phyloP scores from a whole-genome alignment of 2,329 filamentous ascomycete genomes.

The Ilyonectria sp. region DNA sequence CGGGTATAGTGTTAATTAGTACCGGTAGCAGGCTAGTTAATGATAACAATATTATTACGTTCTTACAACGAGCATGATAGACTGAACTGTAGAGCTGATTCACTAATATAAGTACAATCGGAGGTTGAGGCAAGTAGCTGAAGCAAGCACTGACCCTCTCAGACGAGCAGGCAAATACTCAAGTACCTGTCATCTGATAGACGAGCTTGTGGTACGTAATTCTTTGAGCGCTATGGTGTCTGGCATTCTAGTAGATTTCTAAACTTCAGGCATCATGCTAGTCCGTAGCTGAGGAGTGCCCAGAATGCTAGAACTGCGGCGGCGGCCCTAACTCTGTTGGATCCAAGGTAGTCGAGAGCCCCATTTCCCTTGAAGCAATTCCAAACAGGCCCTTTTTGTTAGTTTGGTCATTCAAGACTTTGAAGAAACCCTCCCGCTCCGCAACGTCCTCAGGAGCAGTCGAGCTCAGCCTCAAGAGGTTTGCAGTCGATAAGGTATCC shows the following conservation, averaged over 20 bases:
- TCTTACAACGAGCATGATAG: background rate
- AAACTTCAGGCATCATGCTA: background rate
- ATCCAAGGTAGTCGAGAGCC: conserved; percentile 2
- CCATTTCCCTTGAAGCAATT: background rate
- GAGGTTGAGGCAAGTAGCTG: background rate
- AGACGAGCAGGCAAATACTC: background rate
- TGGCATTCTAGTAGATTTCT: conserved; percentile 1
- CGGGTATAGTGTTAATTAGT: background rate
- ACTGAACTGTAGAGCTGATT: background rate
- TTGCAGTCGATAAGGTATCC: conserved; percentile 1
- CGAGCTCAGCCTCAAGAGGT: background rate
- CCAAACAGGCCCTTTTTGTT: background rate
- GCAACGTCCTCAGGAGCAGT: background rate
- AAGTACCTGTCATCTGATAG: background rate
- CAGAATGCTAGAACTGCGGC: background rate
- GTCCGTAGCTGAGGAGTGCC: background rate
- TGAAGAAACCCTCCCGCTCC: background rate
- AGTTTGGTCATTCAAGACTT: background rate
- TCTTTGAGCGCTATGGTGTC: background rate
- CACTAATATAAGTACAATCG: background rate
- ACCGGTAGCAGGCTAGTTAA: background rate
- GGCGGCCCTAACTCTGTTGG: background rate
- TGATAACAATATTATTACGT: background rate
- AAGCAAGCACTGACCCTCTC: background rate
- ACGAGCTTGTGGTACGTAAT: background rate